phyloP scores from a whole-genome alignment of 306 rosid genomes.

The Albizia julibrissin region DNA sequence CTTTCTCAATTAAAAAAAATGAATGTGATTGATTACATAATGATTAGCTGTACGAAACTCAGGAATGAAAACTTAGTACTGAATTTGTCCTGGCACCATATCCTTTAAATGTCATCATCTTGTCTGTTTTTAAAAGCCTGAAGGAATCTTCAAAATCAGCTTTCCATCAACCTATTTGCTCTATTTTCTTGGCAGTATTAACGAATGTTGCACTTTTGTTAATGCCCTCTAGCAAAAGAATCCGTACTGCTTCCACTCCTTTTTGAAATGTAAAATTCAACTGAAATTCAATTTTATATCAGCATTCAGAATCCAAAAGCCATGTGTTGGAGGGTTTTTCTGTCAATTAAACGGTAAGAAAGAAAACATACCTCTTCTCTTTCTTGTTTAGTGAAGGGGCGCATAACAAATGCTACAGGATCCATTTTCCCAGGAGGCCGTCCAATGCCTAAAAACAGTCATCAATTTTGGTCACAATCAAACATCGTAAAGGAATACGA shows the following conservation, averaged over 20 bases:
- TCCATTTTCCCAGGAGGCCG: conserved; percentile 67
- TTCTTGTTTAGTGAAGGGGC: conserved; percentile 77
- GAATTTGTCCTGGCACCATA: neutral
- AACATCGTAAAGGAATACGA: conserved; percentile 7
- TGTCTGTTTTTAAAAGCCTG: conserved; percentile 27
- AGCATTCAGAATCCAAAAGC: conserved; percentile 27
- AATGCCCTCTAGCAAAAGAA: conserved; percentile 81
- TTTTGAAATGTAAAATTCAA: conserved; percentile 70
- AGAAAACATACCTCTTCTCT: conserved; percentile 61
- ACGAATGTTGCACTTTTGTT: conserved; percentile 67
- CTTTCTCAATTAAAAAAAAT: neutral
- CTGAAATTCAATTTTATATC: conserved; percentile 49
- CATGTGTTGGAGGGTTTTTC: conserved; percentile 15
- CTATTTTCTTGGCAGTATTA: conserved; percentile 45
- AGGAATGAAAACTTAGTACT: neutral
- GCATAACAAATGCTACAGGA: conserved; percentile 75
- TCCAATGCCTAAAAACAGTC: conserved; percentile 46
- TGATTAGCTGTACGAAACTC: neutral
- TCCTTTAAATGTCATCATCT: conserved; percentile 18
- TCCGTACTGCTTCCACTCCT: conserved; percentile 73
- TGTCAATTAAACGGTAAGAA: neutral
- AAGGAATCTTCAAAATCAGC: conserved; percentile 20
- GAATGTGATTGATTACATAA: neutral
- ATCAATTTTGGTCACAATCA: conserved; percentile 25
- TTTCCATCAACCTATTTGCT: conserved; percentile 40